Evolutionary conservation across 2,329 filamentous ascomycete species (phyloP).

Genomic region (Colletotrichum filicis): DNA sequence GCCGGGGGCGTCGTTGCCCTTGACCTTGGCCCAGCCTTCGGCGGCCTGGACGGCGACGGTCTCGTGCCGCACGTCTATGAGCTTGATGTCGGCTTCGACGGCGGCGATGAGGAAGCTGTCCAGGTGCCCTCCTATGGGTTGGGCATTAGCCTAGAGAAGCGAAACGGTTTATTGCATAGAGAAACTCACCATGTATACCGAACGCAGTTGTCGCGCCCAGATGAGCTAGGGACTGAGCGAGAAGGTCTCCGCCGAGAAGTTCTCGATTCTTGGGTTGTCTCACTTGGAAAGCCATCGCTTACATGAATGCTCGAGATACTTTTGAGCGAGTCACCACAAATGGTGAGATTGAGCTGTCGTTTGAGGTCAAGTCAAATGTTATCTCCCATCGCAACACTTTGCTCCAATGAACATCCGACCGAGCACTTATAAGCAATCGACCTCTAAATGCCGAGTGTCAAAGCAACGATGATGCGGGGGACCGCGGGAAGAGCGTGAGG

Average conservation of each 20-base stretch:
- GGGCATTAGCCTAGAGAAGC: neutral
- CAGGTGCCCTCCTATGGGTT: conserved; percentile 3
- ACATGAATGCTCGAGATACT: neutral
- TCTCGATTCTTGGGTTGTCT: conserved; percentile 12
- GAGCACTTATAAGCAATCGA: neutral
- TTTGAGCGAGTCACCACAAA: neutral
- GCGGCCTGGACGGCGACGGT: conserved; percentile 23
- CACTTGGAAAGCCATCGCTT: conserved; percentile 6
- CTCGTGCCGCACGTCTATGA: conserved; percentile 22
- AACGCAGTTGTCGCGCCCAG: conserved; percentile 14
- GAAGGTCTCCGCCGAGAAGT: conserved; percentile 14
- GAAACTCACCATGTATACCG: conserved; percentile 1
- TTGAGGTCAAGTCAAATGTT: neutral
- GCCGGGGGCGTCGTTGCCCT: conserved; percentile 3
- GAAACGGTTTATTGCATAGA: neutral
- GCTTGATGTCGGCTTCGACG: conserved; percentile 25
- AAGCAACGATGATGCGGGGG: neutral
- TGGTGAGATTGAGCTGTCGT: neutral
- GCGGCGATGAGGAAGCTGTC: conserved; percentile 21
- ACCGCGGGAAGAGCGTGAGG: neutral
- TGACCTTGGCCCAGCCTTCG: conserved; percentile 24
- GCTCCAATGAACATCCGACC: neutral
- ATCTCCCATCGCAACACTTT: neutral
- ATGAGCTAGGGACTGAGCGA: conserved; percentile 15
- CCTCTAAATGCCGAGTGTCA: neutral